Base-by-base conservation (phyloP, 192 early-diverging fungal genomes). In the Jimgerdemannia lactiflua region DNA sequence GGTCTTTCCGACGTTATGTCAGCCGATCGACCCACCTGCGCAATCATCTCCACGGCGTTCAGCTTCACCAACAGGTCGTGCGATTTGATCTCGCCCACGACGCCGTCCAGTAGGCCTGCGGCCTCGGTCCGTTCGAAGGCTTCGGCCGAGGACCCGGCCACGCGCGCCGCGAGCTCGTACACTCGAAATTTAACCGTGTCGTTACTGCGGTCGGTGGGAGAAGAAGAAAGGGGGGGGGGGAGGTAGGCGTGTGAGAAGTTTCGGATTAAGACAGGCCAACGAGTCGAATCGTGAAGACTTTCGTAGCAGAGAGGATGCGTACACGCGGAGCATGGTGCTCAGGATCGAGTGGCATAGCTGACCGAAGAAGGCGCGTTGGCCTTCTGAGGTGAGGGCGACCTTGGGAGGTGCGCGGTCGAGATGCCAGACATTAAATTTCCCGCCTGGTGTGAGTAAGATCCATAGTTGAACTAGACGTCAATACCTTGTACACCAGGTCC, bases 111-210 rank as follows among this genome's bases (percentile, higher is more conserved):
- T 3, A 85, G 44, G 44, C 79, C 84, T 2, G 78, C 76, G 14
- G 59, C 18, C 18, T 86, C 84, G 42, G 72, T 75, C 41, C 42
- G 29, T 19, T 76, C 64, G 73, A 87, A 82, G 40, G 75, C 74
- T 43, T 66, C 49, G 39, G 78, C 77, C 4, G 87, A 88, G 7
- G 71, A 70, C 14, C 66, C 71, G 41, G 79, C 80, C 9, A 88
- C 72, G 18, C 73, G 43, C 10, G 81, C 70, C 7, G 80, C 64
- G 54, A 88, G 70, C 65, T 87, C 84, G 67, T 87, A 87, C 20
- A 87, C 84, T 19, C 87, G 80, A 77, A 87, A 88, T 64, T 79
- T 77, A 20, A 85, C 71, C 0, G 77, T 81, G 40, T 78, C 84
- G 29, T 75, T 66, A 9, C 83, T 82, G 65, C 40, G 70, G 8